Evolutionary conservation across 1,284 basidiomycete genomes (phyloP).

Genomic region (Papiliotrema nemorosa): DNA sequence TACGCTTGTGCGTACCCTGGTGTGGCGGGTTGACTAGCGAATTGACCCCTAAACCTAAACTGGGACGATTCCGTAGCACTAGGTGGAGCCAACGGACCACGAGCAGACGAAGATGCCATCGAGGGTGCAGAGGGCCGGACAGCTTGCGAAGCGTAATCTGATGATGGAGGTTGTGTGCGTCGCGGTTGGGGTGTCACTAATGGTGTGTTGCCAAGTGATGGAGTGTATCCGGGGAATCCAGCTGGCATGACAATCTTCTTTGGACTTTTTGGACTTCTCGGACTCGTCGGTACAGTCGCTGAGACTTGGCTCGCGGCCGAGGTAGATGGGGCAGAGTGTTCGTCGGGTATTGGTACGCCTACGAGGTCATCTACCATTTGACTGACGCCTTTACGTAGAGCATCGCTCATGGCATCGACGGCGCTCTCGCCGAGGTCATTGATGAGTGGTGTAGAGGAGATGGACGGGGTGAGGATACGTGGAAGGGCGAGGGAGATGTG

Average conservation of each 20-base stretch:
- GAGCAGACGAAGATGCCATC: slow-evolving; percentile 2
- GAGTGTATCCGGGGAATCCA: slow-evolving; percentile 14
- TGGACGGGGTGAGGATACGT: slow-evolving; percentile 36
- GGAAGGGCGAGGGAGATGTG: slow-evolving; percentile 52
- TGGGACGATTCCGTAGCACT: neutral
- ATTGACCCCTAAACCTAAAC: slow-evolving; percentile 25
- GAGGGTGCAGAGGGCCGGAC: no score
- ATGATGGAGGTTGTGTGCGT: no score
- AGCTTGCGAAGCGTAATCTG: no score
- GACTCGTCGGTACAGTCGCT: neutral
- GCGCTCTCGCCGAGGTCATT: slow-evolving; percentile 29
- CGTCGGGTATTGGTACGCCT: neutral
- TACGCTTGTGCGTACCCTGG: slow-evolving; percentile 1
- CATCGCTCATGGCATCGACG: slow-evolving; percentile 27
- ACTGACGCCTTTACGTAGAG: slow-evolving; percentile 17
- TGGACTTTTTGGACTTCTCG: neutral
- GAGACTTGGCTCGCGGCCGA: neutral
- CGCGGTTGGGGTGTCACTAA: neutral
- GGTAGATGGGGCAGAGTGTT: neutral
- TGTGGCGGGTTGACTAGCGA: slow-evolving; percentile 17
- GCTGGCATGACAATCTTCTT: slow-evolving; percentile 22
- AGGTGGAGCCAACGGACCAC: neutral
- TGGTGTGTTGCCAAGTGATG: neutral
- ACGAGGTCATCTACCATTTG: slow-evolving; percentile 26
- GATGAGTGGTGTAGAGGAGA: slow-evolving; percentile 24